Evolutionary conservation across 192 early-diverging fungal genomes (phyloP).

Genomic region (Rhizoclosmatium sp.): DNA sequence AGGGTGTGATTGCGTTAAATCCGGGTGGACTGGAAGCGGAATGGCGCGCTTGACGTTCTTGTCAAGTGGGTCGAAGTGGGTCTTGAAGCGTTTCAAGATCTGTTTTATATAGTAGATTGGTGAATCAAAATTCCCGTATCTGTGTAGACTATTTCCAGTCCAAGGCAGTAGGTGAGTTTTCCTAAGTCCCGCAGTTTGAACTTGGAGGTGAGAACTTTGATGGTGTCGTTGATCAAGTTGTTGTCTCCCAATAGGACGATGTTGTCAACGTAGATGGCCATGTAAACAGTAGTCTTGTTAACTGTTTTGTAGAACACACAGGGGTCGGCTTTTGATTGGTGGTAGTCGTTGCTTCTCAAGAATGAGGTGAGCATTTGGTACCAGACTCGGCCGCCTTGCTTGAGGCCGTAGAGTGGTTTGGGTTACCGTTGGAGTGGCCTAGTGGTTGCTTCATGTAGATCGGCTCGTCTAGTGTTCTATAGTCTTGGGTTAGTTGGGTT

Average conservation of each 20-base stretch:
- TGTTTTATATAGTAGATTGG: conserved; percentile 20
- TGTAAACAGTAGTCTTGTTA: neutral
- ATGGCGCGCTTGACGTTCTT: neutral
- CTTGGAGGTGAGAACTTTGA: neutral
- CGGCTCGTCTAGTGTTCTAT: neutral
- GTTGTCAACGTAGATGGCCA: conserved; percentile 23
- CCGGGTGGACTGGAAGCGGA: neutral
- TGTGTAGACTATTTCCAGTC: conserved; percentile 8
- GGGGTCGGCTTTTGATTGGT: conserved; percentile 1
- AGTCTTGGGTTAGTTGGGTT: too few relatives aligned
- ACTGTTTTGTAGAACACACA: neutral
- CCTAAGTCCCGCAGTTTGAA: neutral
- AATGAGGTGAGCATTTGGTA: neutral
- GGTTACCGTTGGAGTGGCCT: conserved; percentile 2
- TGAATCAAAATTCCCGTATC: conserved; percentile 18
- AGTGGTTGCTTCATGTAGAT: conserved; percentile 29
- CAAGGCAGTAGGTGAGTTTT: neutral
- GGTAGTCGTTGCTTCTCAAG: neutral
- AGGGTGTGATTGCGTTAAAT: too few relatives aligned
- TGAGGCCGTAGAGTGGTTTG: conserved; percentile 20
- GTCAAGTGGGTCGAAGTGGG: neutral
- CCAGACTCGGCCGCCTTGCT: neutral
- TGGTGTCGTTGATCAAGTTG: neutral
- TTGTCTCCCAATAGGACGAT: conserved; percentile 8
- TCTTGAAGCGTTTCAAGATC: conserved; percentile 6